phyloP scores from a whole-genome alignment of 1,139 yeast species.

The Eremothecium sinecaudum region DNA sequence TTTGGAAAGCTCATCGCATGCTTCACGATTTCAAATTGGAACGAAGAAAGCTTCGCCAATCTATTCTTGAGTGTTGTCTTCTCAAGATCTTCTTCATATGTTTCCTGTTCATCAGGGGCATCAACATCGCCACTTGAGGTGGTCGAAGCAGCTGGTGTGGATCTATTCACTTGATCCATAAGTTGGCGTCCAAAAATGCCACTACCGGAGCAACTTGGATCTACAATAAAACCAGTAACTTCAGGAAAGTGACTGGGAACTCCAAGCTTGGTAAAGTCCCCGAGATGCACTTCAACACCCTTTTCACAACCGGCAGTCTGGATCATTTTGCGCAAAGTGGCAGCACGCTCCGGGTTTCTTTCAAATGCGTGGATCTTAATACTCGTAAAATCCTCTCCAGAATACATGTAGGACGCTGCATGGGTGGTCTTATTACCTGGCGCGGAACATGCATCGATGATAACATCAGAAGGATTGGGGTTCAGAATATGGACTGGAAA shows the following conservation, averaged over 20 bases:
- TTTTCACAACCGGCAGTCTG: conserved; percentile 59
- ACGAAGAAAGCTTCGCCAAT: conserved; percentile 63
- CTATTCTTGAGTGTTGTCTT: conserved; percentile 45
- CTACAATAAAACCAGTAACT: conserved; percentile 78
- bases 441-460: conserved; percentile 94
- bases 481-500: conserved; percentile 82
- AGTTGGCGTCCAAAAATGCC: conserved; percentile 78
- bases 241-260: conserved; percentile 52
- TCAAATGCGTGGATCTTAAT: conserved; percentile 69
- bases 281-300: conserved; percentile 52
- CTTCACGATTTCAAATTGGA: conserved; percentile 76
- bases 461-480: conserved; percentile 44
- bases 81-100: conserved; percentile 27
- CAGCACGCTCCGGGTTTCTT: conserved; percentile 63
- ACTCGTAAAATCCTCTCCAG: conserved; percentile 12
- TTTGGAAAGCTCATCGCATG: conserved; percentile 80
- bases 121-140: conserved; percentile 18
- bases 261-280: conserved; percentile 62
- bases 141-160: too few species aligned
- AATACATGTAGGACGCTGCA: conserved; percentile 52
- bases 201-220: conserved; percentile 96
- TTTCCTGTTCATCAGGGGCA: conserved; percentile 31
- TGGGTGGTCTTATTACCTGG: conserved; percentile 98
- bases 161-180: conserved; percentile 24
- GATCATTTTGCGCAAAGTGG: conserved; percentile 69